Percentiles rank a stretch among this genome's conserved stretches.
Conservation (phyloP, 345 rosid genomes). For the Corchorus olitorius region DNA sequence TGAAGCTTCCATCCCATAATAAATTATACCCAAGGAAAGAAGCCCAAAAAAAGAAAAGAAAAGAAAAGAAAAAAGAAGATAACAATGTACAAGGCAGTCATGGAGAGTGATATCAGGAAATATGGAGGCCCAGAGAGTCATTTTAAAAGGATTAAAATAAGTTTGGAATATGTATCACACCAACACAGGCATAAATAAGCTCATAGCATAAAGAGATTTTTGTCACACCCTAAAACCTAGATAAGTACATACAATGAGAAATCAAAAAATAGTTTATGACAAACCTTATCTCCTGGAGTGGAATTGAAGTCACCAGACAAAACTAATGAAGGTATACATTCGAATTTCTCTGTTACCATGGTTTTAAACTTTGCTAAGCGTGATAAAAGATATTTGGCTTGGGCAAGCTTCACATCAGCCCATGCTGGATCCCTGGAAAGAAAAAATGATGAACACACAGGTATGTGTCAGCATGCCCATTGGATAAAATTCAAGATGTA, state of each 20-base stretch:
- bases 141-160: background rate
- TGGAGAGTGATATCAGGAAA: background rate
- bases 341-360: slow-evolving; percentile 55
- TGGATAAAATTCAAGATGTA: slow-evolving; percentile 11
- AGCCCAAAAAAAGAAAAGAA: background rate
- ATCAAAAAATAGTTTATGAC: background rate
- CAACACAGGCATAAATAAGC: background rate
- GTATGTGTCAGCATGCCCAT: background rate
- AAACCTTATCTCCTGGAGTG: slow-evolving; percentile 79
- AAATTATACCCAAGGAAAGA: background rate
- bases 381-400: slow-evolving; percentile 75
- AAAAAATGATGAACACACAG: slow-evolving; percentile 16
- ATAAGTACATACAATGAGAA: background rate
- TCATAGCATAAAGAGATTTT: background rate
- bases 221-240: background rate
- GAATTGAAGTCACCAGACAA: slow-evolving; percentile 97
- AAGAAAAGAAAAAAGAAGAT: too few relatives aligned
- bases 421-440: slow-evolving; percentile 83
- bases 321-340: slow-evolving; percentile 61
- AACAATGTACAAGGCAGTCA: background rate
- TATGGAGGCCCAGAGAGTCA: background rate
- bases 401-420: slow-evolving; percentile 97
- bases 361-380: slow-evolving; percentile 65
- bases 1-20: background rate
- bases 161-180: background rate